Evolutionary conservation across 2,329 filamentous ascomycete species (phyloP).

Genomic region (Drechslera avenae): DNA sequence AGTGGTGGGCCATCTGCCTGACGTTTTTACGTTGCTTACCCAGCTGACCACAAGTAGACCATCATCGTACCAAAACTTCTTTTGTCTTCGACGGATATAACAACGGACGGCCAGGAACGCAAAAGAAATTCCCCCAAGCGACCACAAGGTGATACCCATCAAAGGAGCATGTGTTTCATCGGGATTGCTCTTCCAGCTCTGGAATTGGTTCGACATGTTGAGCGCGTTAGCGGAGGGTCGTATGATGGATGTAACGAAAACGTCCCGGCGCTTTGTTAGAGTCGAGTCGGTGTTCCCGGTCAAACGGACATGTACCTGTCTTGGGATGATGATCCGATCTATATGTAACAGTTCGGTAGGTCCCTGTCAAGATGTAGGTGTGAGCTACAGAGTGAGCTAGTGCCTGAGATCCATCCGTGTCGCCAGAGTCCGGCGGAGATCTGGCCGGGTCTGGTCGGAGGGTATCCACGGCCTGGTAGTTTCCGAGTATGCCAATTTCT

Average conservation of each 20-base stretch:
- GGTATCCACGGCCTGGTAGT: too few relatives aligned
- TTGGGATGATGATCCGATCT: neutral
- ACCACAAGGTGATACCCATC: slow-evolving; percentile 2
- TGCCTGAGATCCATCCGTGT: too few relatives aligned
- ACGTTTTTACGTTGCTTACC: neutral
- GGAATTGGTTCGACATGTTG: slow-evolving; percentile 4
- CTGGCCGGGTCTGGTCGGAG: too few relatives aligned
- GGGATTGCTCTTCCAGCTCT: slow-evolving; percentile 7
- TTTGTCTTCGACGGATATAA: neutral
- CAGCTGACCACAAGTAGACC: slow-evolving; percentile 3
- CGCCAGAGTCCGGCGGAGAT: too few relatives aligned
- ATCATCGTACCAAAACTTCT: slow-evolving; percentile 9
- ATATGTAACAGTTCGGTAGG: neutral
- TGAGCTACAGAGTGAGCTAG: too few relatives aligned
- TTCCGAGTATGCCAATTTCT: too few relatives aligned
- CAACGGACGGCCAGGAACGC: slow-evolving; percentile 2
- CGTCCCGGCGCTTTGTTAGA: neutral
- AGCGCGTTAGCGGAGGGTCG: neutral
- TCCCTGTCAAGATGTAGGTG: too few relatives aligned
- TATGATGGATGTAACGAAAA: neutral
- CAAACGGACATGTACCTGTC: neutral
- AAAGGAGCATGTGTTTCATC: slow-evolving; percentile 3
- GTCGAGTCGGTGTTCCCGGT: neutral
- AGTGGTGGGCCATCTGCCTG: neutral
- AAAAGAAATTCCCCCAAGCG: slow-evolving; percentile 1